phyloP scores from a whole-genome alignment of 2,329 filamentous ascomycete species.

The Exophiala dermatitidis region DNA sequence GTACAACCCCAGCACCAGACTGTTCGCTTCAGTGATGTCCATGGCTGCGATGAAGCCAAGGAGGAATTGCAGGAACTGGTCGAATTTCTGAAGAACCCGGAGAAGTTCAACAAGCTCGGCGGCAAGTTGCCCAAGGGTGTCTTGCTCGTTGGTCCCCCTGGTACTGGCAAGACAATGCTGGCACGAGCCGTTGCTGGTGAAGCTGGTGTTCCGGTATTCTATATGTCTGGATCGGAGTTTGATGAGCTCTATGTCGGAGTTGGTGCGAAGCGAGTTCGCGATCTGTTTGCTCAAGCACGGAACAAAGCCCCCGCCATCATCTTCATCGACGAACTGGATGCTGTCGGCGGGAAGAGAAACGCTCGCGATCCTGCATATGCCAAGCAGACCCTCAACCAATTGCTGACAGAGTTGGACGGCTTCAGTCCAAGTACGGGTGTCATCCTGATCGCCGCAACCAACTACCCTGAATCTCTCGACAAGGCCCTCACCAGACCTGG shows the following conservation, averaged over 20 bases:
- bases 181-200: constrained; percentile 94
- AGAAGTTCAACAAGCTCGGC: constrained; percentile 86
- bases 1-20: constrained; percentile 89
- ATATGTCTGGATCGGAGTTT: constrained; percentile 99
- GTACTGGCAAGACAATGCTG: constrained; percentile 93
- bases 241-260: constrained; percentile 98
- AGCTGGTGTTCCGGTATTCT: constrained; percentile 97
- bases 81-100: constrained; percentile 88
- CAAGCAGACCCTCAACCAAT: constrained; percentile 94
- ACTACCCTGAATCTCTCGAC: constrained; percentile 89
- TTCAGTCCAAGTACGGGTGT: constrained; percentile 93
- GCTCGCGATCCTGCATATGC: constrained; percentile 88
- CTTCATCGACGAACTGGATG: constrained; percentile 90
- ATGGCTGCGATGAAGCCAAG: constrained; percentile 96
- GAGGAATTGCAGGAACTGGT: constrained; percentile 96
- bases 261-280: constrained; percentile 89
- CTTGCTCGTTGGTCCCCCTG: constrained; percentile 85
- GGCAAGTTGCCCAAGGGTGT: constrained; percentile 97
- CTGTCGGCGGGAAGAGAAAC: constrained; percentile 89
- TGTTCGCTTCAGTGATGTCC: constrained; percentile 84
- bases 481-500: constrained; percentile 91
- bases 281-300: constrained; percentile 78
- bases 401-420: constrained; percentile 92
- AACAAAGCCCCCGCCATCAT: constrained; percentile 85
- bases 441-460: constrained; percentile 92